Evolutionary conservation across 1,284 basidiomycete species (phyloP), one percentile per base, ranked within the genome.

Genomic region (Apiotrichum sp.): DNA sequence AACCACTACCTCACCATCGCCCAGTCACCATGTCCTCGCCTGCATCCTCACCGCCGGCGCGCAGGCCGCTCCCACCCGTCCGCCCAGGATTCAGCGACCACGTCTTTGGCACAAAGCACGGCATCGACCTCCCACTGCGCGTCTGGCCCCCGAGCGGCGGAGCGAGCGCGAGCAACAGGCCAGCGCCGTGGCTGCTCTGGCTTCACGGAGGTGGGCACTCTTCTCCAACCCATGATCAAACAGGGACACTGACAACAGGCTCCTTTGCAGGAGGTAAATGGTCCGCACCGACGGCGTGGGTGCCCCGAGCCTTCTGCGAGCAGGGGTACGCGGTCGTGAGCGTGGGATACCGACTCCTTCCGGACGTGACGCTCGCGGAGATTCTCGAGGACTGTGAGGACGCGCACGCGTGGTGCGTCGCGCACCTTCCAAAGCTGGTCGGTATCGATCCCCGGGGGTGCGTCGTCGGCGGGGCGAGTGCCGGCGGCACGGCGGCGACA

Each of bases 301-400:
- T 70, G 3, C 16, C 58, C 16, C 59, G 48, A 10, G 65, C 61
- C 2, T 68, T 70, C 53, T 41, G 29, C 4, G 38, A 47, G 9
- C 29, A 47, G 1, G 62, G 60, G 2, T 71, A 66, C 50, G 64
- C 62, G 39, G 59, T 71, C 42, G 64, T 69, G 31, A 67, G 65
- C 2, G 61, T 64, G 5, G 64, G 58, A 3, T 69, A 69, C 58
- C 58, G 69, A 5, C 61, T 65, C 35, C 54, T 54, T 22, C 69
- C 69, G 4, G 60, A 69, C 39, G 66, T 58, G 13, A 29, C 31
- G 10, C 38, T 69, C 14, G 13, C 38, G 10, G 66, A 71, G 16
- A 56, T 60, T 41, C 31, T 65, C 14, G 39, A 63, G 16, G 69
- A 71, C 49, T 50, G 47, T 34, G 36, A 53, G 3, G 61, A 62